Conservation (phyloP, 108 stramenopile species). For the Nitzschia inconspicua region DNA sequence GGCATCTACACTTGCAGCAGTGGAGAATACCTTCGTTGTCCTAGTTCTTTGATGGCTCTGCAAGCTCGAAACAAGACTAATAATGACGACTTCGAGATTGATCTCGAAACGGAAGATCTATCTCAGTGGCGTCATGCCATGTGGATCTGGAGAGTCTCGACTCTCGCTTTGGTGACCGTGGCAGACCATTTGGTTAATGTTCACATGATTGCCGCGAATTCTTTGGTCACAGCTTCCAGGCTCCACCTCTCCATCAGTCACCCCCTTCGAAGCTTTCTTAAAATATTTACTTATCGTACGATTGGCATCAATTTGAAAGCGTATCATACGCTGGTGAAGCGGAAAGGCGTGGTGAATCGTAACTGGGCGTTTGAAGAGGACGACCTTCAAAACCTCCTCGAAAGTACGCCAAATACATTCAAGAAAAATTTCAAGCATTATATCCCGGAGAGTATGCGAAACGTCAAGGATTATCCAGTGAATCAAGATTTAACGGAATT, state of each 20-base stretch:
- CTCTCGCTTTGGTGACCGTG: slow-evolving; percentile 8
- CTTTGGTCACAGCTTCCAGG: slow-evolving; percentile 4
- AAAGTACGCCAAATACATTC: not conserved
- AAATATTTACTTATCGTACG: slow-evolving; percentile 16
- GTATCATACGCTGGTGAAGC: not conserved
- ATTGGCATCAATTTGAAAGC: not conserved
- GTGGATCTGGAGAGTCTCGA: slow-evolving; percentile 12
- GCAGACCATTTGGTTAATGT: slow-evolving; percentile 3
- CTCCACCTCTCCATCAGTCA: slow-evolving; percentile 12
- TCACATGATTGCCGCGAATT: slow-evolving; percentile 8
- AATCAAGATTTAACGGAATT: not conserved
- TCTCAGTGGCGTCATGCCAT: slow-evolving; percentile 8
- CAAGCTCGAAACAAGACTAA: not conserved
- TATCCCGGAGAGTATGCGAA: not conserved
- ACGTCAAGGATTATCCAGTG: slow-evolving; percentile 4
- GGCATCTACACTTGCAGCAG: slow-evolving; percentile 9
- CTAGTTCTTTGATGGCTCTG: not conserved
- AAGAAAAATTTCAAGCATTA: slow-evolving; percentile 3
- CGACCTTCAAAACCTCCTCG: not conserved
- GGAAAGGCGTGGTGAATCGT: slow-evolving; percentile 2
- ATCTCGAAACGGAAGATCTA: not conserved
- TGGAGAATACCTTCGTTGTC: not conserved
- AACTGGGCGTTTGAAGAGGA: slow-evolving; percentile 11
- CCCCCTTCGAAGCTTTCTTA: slow-evolving; percentile 11
- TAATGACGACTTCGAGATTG: not conserved